Percentiles rank a stretch among this genome's conserved stretches.
Evolutionary conservation across 805 yeast genomes (phyloP).

Genomic region (Kodamaea neixiangensis): DNA sequence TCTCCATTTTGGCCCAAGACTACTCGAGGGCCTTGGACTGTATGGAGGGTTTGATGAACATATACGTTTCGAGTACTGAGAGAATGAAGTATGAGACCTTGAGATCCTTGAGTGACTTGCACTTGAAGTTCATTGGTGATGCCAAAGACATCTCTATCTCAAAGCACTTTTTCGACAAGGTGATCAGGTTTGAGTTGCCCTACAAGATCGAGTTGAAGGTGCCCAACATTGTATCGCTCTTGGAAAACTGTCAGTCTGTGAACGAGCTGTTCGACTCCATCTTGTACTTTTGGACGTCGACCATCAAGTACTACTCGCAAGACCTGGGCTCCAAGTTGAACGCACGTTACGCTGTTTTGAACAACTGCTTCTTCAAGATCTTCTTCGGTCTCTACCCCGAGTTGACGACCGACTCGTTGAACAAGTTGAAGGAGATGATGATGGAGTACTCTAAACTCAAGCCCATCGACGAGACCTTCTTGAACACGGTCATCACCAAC

Average conservation of each 20-base stretch:
- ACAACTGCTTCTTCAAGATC: constrained; percentile 65
- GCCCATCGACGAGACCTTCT: constrained; percentile 74
- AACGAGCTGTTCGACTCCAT: constrained; percentile 60
- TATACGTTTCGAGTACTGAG: constrained; percentile 30
- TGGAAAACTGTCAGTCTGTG: constrained; percentile 59
- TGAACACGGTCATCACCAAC: constrained; percentile 72
- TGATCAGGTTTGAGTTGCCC: constrained; percentile 68
- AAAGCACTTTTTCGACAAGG: constrained; percentile 72
- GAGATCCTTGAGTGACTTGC: constrained; percentile 65
- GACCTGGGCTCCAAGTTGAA: constrained; percentile 54
- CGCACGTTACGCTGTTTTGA: constrained; percentile 71
- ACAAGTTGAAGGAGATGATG: constrained; percentile 57
- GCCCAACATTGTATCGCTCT: constrained; percentile 65
- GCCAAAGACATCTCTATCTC: constrained; percentile 74
- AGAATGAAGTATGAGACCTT: constrained; percentile 8
- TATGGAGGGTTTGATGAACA: constrained; percentile 60
- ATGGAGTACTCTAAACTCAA: constrained; percentile 55
- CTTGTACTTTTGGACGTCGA: constrained; percentile 61
- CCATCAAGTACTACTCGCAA: constrained; percentile 51
- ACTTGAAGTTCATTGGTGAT: constrained; percentile 74
- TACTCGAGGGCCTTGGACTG: constrained; percentile 64
- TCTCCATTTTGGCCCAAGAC: constrained; percentile 65
- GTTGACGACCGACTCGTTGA: constrained; percentile 55
- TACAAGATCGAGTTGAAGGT: constrained; percentile 71
- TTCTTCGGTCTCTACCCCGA: constrained; percentile 63